phyloP scores from a whole-genome alignment of 345 rosid species.

The Eucalyptus globulus region DNA sequence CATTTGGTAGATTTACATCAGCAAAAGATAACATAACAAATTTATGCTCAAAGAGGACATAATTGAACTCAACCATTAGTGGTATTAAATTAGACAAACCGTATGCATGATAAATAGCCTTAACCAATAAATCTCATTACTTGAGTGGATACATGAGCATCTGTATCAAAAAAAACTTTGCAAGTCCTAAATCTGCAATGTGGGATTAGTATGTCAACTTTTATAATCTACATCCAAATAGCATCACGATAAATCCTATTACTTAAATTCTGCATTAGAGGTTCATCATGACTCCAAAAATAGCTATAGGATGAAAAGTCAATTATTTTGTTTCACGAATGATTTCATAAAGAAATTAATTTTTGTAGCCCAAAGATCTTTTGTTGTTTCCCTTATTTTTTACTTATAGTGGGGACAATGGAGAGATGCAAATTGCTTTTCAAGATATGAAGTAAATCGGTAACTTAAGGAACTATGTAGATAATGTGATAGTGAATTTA shows the following conservation, averaged over 20 bases:
- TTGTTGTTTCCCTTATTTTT: background rate
- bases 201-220: background rate
- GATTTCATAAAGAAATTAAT: background rate
- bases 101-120: background rate
- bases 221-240: background rate
- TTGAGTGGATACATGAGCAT: slow-evolving; percentile 79
- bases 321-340: background rate
- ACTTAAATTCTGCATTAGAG: background rate
- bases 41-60: background rate
- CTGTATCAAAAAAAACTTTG: slow-evolving; percentile 52
- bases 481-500: background rate
- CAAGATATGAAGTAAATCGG: background rate
- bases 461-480: background rate
- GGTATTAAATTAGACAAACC: background rate
- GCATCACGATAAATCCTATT: background rate
- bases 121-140: slow-evolving; percentile 93
- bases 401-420: background rate
- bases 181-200: slow-evolving; percentile 92
- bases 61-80: background rate
- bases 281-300: background rate
- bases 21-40: background rate
- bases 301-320: background rate
- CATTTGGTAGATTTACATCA: background rate
- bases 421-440: background rate
- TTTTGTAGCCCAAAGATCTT: background rate